Percentiles rank a stretch among this genome's conserved stretches.
Evolutionary conservation across 495 filamentous ascomycete genomes (phyloP).

Genomic region (Penicillium soppii): DNA sequence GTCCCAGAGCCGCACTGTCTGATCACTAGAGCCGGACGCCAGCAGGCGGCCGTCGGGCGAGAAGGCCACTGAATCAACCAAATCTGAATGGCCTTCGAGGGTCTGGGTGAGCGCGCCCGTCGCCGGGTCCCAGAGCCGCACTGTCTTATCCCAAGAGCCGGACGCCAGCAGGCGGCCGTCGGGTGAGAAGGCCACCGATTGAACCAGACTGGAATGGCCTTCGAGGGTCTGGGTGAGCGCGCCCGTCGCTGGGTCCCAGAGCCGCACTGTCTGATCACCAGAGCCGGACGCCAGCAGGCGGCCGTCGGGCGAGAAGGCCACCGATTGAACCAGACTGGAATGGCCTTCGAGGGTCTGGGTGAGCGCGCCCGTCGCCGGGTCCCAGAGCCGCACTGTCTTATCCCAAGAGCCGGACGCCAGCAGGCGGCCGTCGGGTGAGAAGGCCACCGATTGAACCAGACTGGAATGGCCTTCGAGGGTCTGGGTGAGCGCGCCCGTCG

Average conservation of each 20-base stretch:
- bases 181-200: too few relatives aligned
- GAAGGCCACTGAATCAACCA: background rate
- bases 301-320: background rate
- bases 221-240: too few relatives aligned
- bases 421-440: background rate
- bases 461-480: background rate
- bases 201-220: too few relatives aligned
- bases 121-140: background rate
- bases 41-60: constrained; percentile 21
- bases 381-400: background rate
- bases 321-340: background rate
- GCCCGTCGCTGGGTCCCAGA: too few relatives aligned
- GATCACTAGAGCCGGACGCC: too few relatives aligned
- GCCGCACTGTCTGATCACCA: background rate
- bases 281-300: background rate
- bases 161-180: too few relatives aligned
- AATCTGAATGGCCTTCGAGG: background rate
- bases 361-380: background rate
- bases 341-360: background rate
- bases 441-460: too few relatives aligned
- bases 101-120: background rate
- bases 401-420: background rate
- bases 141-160: too few relatives aligned
- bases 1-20: too few relatives aligned
- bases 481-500: background rate